A percentile compares a stretch with the other conserved stretches of the same genome.
Conservation (phyloP, 306 rosid genomes). For the Malus sieversii region DNA sequence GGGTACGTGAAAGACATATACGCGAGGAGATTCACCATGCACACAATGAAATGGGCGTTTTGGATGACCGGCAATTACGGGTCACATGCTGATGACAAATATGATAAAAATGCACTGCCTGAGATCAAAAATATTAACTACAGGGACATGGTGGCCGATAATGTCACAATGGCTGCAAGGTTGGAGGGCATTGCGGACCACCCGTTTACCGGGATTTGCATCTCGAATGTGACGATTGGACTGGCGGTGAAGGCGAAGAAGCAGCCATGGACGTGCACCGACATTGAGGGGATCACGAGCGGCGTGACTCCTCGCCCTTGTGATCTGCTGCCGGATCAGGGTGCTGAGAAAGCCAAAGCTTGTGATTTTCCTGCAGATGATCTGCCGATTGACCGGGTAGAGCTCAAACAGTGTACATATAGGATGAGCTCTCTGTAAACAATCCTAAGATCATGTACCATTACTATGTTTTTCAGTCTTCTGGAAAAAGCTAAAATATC, state of each 20-base stretch:
- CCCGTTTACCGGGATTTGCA: conserved; percentile 63
- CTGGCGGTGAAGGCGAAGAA: conserved; percentile 63
- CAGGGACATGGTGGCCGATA: conserved; percentile 39
- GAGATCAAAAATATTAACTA: conserved; percentile 34
- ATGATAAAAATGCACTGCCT: conserved; percentile 30
- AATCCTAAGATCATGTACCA: not conserved
- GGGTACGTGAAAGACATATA: conserved; percentile 37
- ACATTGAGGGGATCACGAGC: conserved; percentile 54
- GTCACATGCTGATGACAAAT: conserved; percentile 31
- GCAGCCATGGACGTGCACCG: conserved; percentile 62
- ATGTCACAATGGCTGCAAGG: conserved; percentile 62
- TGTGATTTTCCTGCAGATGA: conserved; percentile 57
- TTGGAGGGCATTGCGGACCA: conserved; percentile 66
- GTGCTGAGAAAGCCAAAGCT: conserved; percentile 19
- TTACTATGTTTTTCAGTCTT: not conserved
- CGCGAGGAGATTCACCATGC: conserved; percentile 34
- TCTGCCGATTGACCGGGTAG: conserved; percentile 49
- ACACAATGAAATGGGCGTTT: conserved; percentile 47
- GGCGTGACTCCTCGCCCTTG: conserved; percentile 69
- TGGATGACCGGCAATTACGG: conserved; percentile 37
- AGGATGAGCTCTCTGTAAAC: conserved; percentile 17
- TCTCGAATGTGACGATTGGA: conserved; percentile 58
- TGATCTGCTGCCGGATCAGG: conserved; percentile 45
- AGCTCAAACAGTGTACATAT: conserved; percentile 47
- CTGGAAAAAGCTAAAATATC: not conserved